A percentile compares a stretch with the other conserved stretches of the same genome.
Evolutionary conservation across 1,284 basidiomycete genomes (phyloP).

Genomic region (Violaceomyces palustris): DNA sequence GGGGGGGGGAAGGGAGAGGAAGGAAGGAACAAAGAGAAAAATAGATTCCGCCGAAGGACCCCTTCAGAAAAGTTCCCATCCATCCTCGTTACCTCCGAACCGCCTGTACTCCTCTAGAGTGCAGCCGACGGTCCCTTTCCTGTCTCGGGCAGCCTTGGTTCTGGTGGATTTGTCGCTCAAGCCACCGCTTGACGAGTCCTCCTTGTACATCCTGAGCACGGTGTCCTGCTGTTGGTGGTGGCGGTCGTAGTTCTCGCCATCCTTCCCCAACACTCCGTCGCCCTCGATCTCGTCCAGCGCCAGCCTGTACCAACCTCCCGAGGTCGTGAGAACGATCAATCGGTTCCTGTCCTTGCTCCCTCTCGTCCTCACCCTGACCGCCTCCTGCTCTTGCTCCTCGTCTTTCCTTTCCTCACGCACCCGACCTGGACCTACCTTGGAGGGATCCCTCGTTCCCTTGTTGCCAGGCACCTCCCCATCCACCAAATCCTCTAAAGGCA

Average conservation of each 20-base stretch:
- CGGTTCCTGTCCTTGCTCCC: no score
- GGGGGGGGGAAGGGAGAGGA: no score
- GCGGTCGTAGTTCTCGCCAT: not conserved
- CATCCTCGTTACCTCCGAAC: constrained; percentile 1
- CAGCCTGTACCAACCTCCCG: constrained; percentile 42
- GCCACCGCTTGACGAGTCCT: constrained; percentile 2
- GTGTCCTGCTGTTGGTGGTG: constrained; percentile 2
- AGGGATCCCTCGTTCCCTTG: no score
- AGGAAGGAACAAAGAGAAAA: no score
- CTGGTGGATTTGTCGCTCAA: not conserved
- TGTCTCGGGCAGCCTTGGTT: not conserved
- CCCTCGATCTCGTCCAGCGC: constrained; percentile 8
- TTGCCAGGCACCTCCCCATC: no score
- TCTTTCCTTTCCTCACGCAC: no score
- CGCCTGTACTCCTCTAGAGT: constrained; percentile 1
- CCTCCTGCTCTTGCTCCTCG: no score
- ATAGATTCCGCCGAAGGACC: no score
- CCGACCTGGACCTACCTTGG: no score
- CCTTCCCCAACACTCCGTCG: not conserved
- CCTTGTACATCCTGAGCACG: constrained; percentile 38
- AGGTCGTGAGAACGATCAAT: constrained; percentile 39
- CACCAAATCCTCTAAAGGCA: not conserved
- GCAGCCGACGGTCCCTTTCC: not conserved
- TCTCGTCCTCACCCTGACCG: no score
- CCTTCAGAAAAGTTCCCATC: no score